Base-by-base conservation (phyloP, 1,139 yeast genomes). In the Kodamaea sp. region DNA sequence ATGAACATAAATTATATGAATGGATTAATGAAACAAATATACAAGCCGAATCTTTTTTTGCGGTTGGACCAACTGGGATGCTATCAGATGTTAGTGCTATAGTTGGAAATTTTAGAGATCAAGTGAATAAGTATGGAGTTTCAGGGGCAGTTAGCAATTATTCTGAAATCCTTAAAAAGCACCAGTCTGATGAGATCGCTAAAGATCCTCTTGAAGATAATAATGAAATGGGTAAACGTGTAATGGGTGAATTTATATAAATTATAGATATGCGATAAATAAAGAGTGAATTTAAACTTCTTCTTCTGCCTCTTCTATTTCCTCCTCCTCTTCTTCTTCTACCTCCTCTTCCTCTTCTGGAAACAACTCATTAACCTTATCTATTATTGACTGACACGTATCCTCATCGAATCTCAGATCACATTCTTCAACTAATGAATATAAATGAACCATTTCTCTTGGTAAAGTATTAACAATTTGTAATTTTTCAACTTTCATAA, bases 401-500 rank as follows among this genome's bases (percentile, higher is more conserved):
- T 78, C 84, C 42, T 82, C 85, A 15, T 69, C 63, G 52, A 88
- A 83, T 48, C 97, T 70, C 48, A 78, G 81, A 50, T 90, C 97
- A 59, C 96, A 90, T 58, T 92, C 97, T 55, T 92, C 98, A 3
- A 92, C 81, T 31, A 90, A 67, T 0, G 92, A 73, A 58, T 80
- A 88, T 40, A 92, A 70, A 31, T 79, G 83, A 4, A 89, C 96
- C 70, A 87, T 65, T 2, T 89, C 78, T 35, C 83, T 67, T 1
- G 97, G 97, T 31, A 89, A 73, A 5, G 80, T 69, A 60, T 92
- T 90, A 42, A 89, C 74, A 28, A 92, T 78, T 61, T 90, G 97
- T 31, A 92, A 66, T 53, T 84, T 81, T 56, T 92, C 98, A 15
- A 86, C 82, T 58, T 87, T 85, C 61, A 85, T 89, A 45, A 92